phyloP scores from a whole-genome alignment of 208 protist species.

The Endotrypanum monterogeii region DNA sequence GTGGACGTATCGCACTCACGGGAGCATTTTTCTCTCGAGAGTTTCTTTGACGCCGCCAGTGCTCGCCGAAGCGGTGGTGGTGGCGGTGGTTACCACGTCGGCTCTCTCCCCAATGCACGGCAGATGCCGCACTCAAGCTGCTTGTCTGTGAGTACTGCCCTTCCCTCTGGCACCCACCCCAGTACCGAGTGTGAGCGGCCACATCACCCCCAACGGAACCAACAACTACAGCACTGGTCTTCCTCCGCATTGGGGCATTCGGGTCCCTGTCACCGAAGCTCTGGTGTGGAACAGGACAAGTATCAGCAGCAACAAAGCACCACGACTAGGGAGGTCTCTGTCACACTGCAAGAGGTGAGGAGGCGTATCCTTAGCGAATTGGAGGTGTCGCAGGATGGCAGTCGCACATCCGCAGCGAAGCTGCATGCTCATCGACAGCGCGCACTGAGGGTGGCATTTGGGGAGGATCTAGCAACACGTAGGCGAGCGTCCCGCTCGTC shows the following conservation, averaged over 20 bases:
- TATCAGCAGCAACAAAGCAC: not conserved
- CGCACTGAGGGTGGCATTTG: constrained; percentile 70
- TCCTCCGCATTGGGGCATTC: not conserved
- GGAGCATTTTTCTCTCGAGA: constrained; percentile 41
- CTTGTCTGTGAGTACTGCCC: not conserved
- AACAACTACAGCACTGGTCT: constrained; percentile 20
- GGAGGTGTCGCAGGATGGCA: constrained; percentile 28
- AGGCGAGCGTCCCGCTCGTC: constrained; percentile 4
- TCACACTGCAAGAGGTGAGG: constrained; percentile 46
- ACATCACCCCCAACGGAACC: not conserved
- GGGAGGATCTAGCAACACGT: constrained; percentile 20
- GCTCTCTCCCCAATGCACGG: not conserved
- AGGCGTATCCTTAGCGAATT: constrained; percentile 58
- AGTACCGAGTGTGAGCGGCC: not conserved
- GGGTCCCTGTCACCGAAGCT: not conserved
- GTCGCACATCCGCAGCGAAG: constrained; percentile 18
- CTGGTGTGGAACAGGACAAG: not conserved
- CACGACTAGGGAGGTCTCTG: constrained; percentile 23
- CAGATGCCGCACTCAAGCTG: not conserved
- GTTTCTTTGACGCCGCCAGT: constrained; percentile 49
- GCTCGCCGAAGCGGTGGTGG: constrained; percentile 16
- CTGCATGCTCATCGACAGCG: constrained; percentile 65
- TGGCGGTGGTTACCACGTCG: constrained; percentile 9
- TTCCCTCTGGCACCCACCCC: not conserved
- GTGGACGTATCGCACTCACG: not conserved